Evolutionary conservation across 2,329 filamentous ascomycete genomes (phyloP), one percentile per base, ranked within the genome.

Genomic region (Stemphylium vesicarium): DNA sequence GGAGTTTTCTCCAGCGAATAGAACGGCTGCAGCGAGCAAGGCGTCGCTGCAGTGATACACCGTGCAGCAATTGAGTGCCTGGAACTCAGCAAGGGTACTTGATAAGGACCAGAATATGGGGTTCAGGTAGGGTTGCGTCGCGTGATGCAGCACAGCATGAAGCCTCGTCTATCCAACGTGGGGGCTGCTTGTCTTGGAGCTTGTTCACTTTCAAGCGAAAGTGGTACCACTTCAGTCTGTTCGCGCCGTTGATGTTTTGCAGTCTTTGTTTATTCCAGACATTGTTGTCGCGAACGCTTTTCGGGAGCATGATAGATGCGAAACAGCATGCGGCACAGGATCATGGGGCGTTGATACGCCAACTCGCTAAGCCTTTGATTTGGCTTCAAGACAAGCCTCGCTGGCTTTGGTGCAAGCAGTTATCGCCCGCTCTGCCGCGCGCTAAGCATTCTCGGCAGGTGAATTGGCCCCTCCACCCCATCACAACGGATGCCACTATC

Each of bases 41-140:
- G 60, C 43, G 51, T 43, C 31, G 54, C 59, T 57, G 48, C 48
- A 51, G 50, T 43, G 51, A 58, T 58, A 56, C 48, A 52, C 59
- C 48, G 40, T 54, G 57, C 55, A 52, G 43, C 51, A 37, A 56
- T 44, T 24, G 53, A 56, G 57, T 61, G 53, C 60, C 60, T 64
- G 58, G 59, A 64, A 45, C 48, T 42, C 49, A 38, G 41, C 44
- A 53, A 32, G 56, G 42, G 59, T 54, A 36, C 45, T 47, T 63
- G 68, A 70, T 70, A 71, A 67, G 63, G 58, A 52, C 51, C 60
- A 50, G 29, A 52, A 53, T 50, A 56, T 52, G 37, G 44, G 33
- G 50, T 42, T 35, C 54, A 57, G 56, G 53, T 46, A 56, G 26
- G 45, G 44, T 41, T 47, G 54, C 18, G 45, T 57, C 36, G 45